These are phyloP conservation scores for Helicocarpus griseus DNA, from an alignment of 2,329 filamentous ascomycete genomes.

Conservation along the genomic window DNA sequence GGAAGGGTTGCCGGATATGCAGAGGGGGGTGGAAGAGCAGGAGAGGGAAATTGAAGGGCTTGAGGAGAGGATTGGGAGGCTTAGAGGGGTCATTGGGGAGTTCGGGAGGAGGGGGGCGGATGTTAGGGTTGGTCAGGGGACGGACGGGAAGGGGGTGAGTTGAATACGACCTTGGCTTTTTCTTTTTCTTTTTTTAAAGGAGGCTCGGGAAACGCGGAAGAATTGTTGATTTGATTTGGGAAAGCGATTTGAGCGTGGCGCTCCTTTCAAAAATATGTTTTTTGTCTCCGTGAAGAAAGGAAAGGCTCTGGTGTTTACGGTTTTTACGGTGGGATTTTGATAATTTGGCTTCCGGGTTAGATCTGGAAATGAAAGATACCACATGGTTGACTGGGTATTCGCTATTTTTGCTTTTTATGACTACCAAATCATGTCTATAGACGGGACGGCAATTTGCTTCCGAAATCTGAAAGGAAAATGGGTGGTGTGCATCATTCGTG, in stretches of 20 bases:
- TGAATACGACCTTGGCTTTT: background rate
- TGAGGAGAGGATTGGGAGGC: constrained; percentile 28
- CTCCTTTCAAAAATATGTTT: no score
- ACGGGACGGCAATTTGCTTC: background rate
- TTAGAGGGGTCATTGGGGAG: constrained; percentile 31
- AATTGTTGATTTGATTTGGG: no score
- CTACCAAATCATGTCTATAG: background rate
- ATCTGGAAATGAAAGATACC: background rate
- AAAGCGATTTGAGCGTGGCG: background rate
- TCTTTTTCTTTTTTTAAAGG: no score
- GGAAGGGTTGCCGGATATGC: constrained; percentile 34
- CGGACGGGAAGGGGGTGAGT: background rate
- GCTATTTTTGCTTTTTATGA: background rate
- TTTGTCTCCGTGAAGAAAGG: background rate
- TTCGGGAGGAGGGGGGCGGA: constrained; percentile 26
- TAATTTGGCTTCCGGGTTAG: background rate
- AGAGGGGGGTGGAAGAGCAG: constrained; percentile 35
- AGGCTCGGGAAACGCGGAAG: no score
- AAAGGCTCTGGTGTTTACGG: no score
- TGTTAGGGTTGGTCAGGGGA: constrained; percentile 2
- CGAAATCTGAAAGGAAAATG: background rate
- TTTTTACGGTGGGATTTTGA: background rate
- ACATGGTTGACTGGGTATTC: no score
- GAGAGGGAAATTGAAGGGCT: constrained; percentile 34
- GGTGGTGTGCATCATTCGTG: background rate